Evolutionary conservation across 495 filamentous ascomycete genomes (phyloP).

Genomic region (Penicillium bialowiezense): DNA sequence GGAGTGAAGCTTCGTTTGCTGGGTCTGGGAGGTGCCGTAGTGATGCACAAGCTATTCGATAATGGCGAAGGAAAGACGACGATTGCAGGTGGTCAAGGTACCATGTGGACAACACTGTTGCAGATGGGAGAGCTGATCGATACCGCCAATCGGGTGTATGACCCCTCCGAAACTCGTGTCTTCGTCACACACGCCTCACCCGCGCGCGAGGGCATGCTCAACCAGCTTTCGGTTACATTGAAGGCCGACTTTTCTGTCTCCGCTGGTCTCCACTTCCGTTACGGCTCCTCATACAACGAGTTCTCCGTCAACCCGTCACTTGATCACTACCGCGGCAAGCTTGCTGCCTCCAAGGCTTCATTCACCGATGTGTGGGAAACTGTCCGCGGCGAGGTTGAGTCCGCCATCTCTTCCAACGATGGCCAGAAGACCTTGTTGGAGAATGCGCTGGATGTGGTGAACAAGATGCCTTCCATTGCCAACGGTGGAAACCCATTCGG

Average conservation of each 20-base stretch:
- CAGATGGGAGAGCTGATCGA: conserved; percentile 99
- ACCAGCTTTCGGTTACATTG: conserved; percentile 95
- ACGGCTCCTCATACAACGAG: conserved; percentile 99
- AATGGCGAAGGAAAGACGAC: conserved; percentile 98
- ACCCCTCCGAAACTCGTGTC: conserved; percentile 95
- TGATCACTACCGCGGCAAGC: conserved; percentile 98
- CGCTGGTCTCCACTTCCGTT: conserved; percentile 96
- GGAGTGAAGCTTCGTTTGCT: conserved; percentile 95
- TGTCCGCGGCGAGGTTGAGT: conserved; percentile 90
- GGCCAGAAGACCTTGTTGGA: conserved; percentile 86
- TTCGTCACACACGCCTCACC: conserved; percentile 98
- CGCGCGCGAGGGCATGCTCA: conserved; percentile 92
- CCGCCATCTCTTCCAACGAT: conserved; percentile 88
- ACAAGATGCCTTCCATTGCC: conserved; percentile 92
- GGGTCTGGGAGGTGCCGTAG: conserved; percentile 91
- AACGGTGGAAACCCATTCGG: conserved; percentile 97
- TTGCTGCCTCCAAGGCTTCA: conserved; percentile 97
- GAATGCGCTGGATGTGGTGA: conserved; percentile 85
- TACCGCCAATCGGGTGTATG: conserved; percentile 96
- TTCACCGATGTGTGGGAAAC: conserved; percentile 99
- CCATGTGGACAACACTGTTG: conserved; percentile 98
- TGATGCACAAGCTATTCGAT: conserved; percentile 99
- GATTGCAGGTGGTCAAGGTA: conserved; percentile 96
- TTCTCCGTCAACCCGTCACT: conserved; percentile 98
- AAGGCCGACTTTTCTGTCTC: conserved; percentile 99